These are phyloP conservation scores for Hemisphaericaspora xylanilytica DNA, from an alignment of 1,139 yeast species.

Conservation along the genomic window DNA sequence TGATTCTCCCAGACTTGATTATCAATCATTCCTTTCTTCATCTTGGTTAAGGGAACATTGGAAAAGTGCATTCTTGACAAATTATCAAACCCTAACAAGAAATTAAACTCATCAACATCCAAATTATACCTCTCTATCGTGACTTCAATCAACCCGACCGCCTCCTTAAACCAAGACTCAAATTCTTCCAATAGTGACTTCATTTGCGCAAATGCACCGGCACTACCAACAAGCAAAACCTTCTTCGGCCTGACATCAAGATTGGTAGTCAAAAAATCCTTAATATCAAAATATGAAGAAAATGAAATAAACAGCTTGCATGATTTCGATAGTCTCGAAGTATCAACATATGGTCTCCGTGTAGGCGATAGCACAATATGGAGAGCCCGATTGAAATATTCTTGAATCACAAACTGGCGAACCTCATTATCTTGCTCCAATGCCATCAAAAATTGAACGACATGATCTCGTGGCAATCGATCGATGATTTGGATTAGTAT, in stretches of 20 bases:
- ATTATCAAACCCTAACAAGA: slow-evolving; percentile 26
- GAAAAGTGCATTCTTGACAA: slow-evolving; percentile 32
- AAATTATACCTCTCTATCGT: slow-evolving; percentile 28
- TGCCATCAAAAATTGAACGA: slow-evolving; percentile 27
- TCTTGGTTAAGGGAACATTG: slow-evolving; percentile 20
- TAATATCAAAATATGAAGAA: slow-evolving; percentile 30
- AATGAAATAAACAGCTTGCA: slow-evolving; percentile 23
- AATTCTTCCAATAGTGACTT: slow-evolving; percentile 23
- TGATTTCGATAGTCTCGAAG: slow-evolving; percentile 17
- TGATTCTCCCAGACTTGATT: slow-evolving; percentile 13
- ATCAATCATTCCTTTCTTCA: slow-evolving; percentile 8
- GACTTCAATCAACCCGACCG: slow-evolving; percentile 22
- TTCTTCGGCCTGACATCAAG: slow-evolving; percentile 29
- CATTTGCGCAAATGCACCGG: slow-evolving; percentile 33
- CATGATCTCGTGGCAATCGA: slow-evolving; percentile 24
- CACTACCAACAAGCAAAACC: slow-evolving; percentile 31
- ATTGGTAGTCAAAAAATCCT: slow-evolving; percentile 28
- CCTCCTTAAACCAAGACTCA: slow-evolving; percentile 15
- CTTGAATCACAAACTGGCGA: slow-evolving; percentile 25
- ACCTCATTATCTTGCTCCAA: slow-evolving; percentile 6
- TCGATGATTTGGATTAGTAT: slow-evolving; percentile 23
- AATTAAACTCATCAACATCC: slow-evolving; percentile 19
- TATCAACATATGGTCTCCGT: slow-evolving; percentile 27
- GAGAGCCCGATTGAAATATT: slow-evolving; percentile 29
- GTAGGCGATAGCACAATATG: slow-evolving; percentile 37